phyloP scores from a whole-genome alignment of 352 stramenopile genomes.

The Peronosclerospora sorghi region DNA sequence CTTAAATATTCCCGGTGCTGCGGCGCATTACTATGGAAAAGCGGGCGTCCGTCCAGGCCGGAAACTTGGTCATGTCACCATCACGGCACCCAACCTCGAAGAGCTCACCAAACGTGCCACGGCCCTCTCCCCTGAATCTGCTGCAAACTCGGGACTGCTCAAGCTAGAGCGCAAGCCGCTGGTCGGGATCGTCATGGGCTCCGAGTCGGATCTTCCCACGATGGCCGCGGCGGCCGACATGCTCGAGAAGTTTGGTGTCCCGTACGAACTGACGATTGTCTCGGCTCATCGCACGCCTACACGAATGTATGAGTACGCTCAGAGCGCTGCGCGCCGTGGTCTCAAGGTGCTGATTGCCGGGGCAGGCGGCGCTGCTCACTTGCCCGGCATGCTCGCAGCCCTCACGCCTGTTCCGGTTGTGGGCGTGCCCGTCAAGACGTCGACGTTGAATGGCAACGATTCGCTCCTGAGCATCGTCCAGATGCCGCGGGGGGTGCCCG shows the following conservation, averaged over 20 bases:
- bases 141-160: slow-evolving; percentile 28
- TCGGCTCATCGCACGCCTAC: slow-evolving; percentile 96
- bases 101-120: slow-evolving; percentile 72
- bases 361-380: slow-evolving; percentile 93
- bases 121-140: slow-evolving; percentile 35
- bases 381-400: slow-evolving; percentile 91
- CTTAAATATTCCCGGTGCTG: slow-evolving; percentile 69
- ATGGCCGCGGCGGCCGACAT: slow-evolving; percentile 95
- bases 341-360: slow-evolving; percentile 92
- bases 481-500: slow-evolving; percentile 96
- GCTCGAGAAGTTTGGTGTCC: slow-evolving; percentile 91
- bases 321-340: slow-evolving; percentile 78
- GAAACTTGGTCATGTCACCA: slow-evolving; percentile 97
- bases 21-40: slow-evolving; percentile 97
- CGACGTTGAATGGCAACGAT: slow-evolving; percentile 94
- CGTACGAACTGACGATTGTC: slow-evolving; percentile 96
- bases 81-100: slow-evolving; percentile 81
- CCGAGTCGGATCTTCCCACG: slow-evolving; percentile 93
- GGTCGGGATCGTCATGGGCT: slow-evolving; percentile 88
- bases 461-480: slow-evolving; percentile 98
- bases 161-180: slow-evolving; percentile 19
- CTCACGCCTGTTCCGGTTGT: slow-evolving; percentile 87
- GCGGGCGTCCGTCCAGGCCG: slow-evolving; percentile 73
- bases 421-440: slow-evolving; percentile 96
- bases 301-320: slow-evolving; percentile 94